A percentile compares a stretch with the other conserved stretches of the same genome.
These are phyloP conservation scores for Nothopassalora personata DNA, from an alignment of 2,329 filamentous ascomycete species.

Conservation along the genomic window DNA sequence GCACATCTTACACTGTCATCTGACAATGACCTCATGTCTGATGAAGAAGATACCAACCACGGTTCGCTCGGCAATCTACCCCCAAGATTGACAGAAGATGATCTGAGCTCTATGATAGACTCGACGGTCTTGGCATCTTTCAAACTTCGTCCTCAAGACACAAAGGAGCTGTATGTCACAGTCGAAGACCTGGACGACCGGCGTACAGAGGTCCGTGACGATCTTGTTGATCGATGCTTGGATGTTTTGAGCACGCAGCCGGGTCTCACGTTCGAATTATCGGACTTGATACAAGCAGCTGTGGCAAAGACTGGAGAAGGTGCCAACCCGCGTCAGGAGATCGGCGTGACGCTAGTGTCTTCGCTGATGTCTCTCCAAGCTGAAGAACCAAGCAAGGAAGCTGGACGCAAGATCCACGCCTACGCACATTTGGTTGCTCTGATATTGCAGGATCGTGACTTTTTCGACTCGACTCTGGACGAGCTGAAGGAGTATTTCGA, in stretches of 20 bases:
- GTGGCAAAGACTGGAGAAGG: slow-evolving; percentile 57
- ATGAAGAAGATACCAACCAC: slow-evolving; percentile 24
- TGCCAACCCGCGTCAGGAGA: slow-evolving; percentile 60
- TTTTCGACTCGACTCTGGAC: slow-evolving; percentile 71
- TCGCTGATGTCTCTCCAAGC: slow-evolving; percentile 67
- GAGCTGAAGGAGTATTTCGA: slow-evolving; percentile 71
- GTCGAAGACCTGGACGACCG: slow-evolving; percentile 75
- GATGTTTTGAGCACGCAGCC: slow-evolving; percentile 86
- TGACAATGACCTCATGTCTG: slow-evolving; percentile 18
- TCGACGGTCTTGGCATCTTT: slow-evolving; percentile 2
- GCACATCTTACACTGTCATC: slow-evolving; percentile 5
- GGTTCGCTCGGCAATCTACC: slow-evolving; percentile 24
- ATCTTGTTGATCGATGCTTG: slow-evolving; percentile 81
- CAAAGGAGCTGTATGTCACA: slow-evolving; percentile 46
- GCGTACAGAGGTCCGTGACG: slow-evolving; percentile 64
- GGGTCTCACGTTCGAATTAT: slow-evolving; percentile 81
- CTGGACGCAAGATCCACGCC: slow-evolving; percentile 71
- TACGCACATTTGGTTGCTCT: slow-evolving; percentile 89
- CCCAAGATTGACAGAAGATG: slow-evolving; percentile 18
- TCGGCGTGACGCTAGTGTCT: slow-evolving; percentile 75
- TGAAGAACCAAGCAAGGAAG: slow-evolving; percentile 45
- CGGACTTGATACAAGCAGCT: slow-evolving; percentile 76
- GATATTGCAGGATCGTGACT: slow-evolving; percentile 73
- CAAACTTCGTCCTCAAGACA: slow-evolving; percentile 20
- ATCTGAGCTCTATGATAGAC: slow-evolving; percentile 22